Evolutionary conservation across 1,139 yeast genomes (phyloP), one percentile per base, ranked within the genome.

Genomic region (Scheffersomyces stambukii): DNA sequence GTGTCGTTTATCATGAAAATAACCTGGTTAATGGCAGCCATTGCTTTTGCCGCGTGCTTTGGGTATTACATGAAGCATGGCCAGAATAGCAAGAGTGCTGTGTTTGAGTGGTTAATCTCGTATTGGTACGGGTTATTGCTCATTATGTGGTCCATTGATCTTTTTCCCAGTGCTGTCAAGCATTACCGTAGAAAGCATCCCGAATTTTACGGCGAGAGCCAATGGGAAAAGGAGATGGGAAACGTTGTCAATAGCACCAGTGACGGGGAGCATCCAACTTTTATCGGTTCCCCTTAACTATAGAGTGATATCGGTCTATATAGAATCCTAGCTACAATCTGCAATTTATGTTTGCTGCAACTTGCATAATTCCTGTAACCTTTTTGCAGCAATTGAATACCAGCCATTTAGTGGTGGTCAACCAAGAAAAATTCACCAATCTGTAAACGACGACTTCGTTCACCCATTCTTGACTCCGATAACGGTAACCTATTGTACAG

Each of bases 101-200:
- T 61, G 10, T 78, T 82, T 52, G 97, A 89, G 54, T 89, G 97
- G 96, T 49, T 76, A 6, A 57, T 88, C 25, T 79, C 89, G 6
- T 89, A 80, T 57, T 81, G 85, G 77, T 88, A 84, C 50, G 93
- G 95, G 7, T 50, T 81, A 21, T 65, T 83, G 38, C 71, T 81
- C 44, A 52, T 81, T 7, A 60, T 81, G 38, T 70, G 91, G 58
- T 61, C 81, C 3, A 67, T 75, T 42, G 96, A 89, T 50, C 68
- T 88, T 44, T 70, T 71, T 47, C 83, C 89, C 1, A 77, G 82
- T 18, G 75, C 79, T 5, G 43, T 57, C 12, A 52, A 52, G 31
- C 57, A 52, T 32, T 57, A 53, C 30, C 48, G 51, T 34, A 27
- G 41, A 2, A 48, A 51, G 33, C 54, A 56, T 33, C 57, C 57